Percentiles rank a stretch among this genome's conserved stretches.
Evolutionary conservation across 805 yeast species (phyloP).

Genomic region (Ogataea corticis): DNA sequence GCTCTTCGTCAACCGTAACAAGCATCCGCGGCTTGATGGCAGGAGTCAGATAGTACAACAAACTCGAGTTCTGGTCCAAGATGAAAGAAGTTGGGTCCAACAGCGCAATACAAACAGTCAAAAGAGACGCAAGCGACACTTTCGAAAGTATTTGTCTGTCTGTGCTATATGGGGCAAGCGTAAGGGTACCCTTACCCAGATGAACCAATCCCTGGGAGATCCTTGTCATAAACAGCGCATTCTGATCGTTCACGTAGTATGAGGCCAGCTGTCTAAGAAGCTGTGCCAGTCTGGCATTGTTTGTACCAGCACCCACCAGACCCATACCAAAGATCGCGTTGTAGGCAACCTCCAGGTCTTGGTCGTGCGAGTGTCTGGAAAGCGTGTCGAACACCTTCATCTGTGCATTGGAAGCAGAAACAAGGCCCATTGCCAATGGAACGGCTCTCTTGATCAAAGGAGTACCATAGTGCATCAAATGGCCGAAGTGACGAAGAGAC

Average conservation of each 20-base stretch:
- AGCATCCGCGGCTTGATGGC: conserved; percentile 92
- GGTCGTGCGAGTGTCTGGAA: conserved; percentile 94
- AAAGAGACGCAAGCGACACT: conserved; percentile 84
- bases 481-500: conserved; percentile 96
- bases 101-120: conserved; percentile 81
- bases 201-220: conserved; percentile 94
- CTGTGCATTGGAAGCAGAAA: conserved; percentile 91
- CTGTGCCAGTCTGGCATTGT: conserved; percentile 97
- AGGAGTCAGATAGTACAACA: conserved; percentile 82
- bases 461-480: conserved; percentile 96
- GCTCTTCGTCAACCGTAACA: conserved; percentile 86
- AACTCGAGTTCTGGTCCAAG: conserved; percentile 69
- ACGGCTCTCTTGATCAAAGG: conserved; percentile 89
- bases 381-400: conserved; percentile 96
- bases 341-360: conserved; percentile 89
- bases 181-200: conserved; percentile 93
- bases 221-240: conserved; percentile 88
- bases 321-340: conserved; percentile 98
- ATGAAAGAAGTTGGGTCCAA: conserved; percentile 84
- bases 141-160: conserved; percentile 87
- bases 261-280: conserved; percentile 91
- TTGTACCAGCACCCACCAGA: conserved; percentile 96
- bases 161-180: conserved; percentile 84
- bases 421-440: conserved; percentile 96
- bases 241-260: conserved; percentile 87